Evolutionary conservation across 495 filamentous ascomycete species (phyloP).

Genomic region (Choiromyces venosus): DNA sequence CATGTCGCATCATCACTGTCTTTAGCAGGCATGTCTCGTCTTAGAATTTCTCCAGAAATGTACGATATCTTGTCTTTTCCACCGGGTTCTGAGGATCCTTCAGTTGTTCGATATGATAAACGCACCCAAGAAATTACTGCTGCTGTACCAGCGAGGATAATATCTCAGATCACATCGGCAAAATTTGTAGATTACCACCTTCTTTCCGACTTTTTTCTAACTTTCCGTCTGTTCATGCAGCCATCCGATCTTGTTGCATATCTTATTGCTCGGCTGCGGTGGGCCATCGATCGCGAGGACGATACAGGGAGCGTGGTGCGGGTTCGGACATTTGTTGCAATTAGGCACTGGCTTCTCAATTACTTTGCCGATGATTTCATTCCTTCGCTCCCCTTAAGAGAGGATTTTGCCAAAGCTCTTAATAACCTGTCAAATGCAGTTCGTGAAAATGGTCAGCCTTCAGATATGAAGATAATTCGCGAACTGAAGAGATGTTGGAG

Average conservation of each 20-base stretch:
- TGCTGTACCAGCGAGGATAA: constrained; percentile 82
- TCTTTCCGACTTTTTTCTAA: constrained; percentile 96
- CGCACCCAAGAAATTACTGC: constrained; percentile 70
- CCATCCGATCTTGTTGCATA: constrained; percentile 69
- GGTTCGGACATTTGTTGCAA: constrained; percentile 90
- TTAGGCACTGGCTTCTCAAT: constrained; percentile 97
- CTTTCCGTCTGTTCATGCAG: constrained; percentile 79
- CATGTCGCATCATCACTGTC: constrained; percentile 39
- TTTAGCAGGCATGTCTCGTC: constrained; percentile 43
- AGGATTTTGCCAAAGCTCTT: constrained; percentile 72
- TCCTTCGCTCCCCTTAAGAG: constrained; percentile 68
- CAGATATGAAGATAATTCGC: constrained; percentile 82
- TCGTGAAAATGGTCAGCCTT: constrained; percentile 55
- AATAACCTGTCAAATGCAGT: constrained; percentile 64
- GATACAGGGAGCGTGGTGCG: constrained; percentile 86
- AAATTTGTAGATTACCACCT: constrained; percentile 96
- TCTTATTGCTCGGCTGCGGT: constrained; percentile 75
- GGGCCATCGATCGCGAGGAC: constrained; percentile 75
- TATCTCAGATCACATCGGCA: constrained; percentile 96
- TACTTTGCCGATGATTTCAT: constrained; percentile 97
- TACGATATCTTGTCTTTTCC: constrained; percentile 74
- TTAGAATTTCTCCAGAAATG: constrained; percentile 55
- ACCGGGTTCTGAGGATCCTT: constrained; percentile 63
- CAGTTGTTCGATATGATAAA: constrained; percentile 77
- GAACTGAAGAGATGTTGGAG: constrained; percentile 98